Conservation (phyloP, 129 eudicot species). For the Deinandra increscens region DNA sequence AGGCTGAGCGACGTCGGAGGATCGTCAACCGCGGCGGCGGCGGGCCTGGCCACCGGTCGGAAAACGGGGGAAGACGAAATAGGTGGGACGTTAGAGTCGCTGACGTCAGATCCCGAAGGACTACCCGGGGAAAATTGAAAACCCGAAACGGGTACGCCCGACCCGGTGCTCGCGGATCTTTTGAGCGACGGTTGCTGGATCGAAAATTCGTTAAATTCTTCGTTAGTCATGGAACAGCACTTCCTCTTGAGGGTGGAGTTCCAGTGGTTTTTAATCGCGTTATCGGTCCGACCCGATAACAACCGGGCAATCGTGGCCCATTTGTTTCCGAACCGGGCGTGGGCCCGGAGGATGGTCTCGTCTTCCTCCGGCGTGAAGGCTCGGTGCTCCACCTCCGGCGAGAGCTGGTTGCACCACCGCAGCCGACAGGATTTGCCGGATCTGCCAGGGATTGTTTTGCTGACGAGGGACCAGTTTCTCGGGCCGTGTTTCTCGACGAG, state of each 20-base stretch:
- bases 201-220: conserved; percentile 48
- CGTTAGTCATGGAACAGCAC: conserved; percentile 53
- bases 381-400: conserved; percentile 89
- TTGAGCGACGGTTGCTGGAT: conserved; percentile 52
- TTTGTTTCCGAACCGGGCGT: conserved; percentile 76
- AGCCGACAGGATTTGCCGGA: conserved; percentile 90
- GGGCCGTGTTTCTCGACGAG: conserved; percentile 81
- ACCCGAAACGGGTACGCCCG: conserved; percentile 63
- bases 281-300: conserved; percentile 82
- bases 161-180: conserved; percentile 72
- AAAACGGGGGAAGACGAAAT: conserved; percentile 37
- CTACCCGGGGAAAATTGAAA: conserved; percentile 55
- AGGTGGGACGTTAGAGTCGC: conserved; percentile 51
- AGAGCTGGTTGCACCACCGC: conserved; percentile 95
- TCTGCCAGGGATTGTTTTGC: conserved; percentile 74
- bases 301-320: conserved; percentile 94
- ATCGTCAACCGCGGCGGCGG: conserved; percentile 32
- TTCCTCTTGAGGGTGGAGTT: conserved; percentile 74
- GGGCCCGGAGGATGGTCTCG: conserved; percentile 79
- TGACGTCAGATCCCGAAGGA: conserved; percentile 78
- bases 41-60: conserved; percentile 50
- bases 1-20: conserved; percentile 58
- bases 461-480: conserved; percentile 77
- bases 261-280: conserved; percentile 91
- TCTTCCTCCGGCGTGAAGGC: conserved; percentile 81